Evolutionary conservation across 2,329 filamentous ascomycete genomes (phyloP), one percentile per base, ranked within the genome.

Genomic region (Lizonia empirigonia): DNA sequence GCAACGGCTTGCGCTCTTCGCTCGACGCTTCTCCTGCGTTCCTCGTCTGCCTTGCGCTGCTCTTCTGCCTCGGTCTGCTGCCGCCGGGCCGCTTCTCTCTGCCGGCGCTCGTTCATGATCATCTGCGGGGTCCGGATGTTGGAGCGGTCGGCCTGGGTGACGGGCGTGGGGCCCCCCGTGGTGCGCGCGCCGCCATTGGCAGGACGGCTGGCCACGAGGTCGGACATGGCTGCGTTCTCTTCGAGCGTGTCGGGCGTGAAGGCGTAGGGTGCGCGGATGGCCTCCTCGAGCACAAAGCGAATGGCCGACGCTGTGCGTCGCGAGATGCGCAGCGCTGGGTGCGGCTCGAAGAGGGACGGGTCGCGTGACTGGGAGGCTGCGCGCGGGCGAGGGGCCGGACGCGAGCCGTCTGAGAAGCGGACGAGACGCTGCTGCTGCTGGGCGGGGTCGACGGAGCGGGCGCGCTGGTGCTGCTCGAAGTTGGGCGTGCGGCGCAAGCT

Each of bases 181-280:
- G 78, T 75, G 60, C 81, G 78, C 40, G 80, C 74, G 59, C 83
- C 84, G 62, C 83, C 84, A 79, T 85, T 84, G 63, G 77, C 74
- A 63, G 76, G 75, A 49, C 82, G 80, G 53, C 77, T 81, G 69
- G 85, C 83, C 68, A 84, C 81, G 64, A 96, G 80, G 73, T 96
- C 92, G 63, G 92, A 89, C 92, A 99, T 97, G 67, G 85, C 84
- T 63, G 92, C 90, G 82, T 90, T 88, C 78, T 96, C 90, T 80
- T 99, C 94, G 55, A 87, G 82, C 62, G 87, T 77, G 74, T 96
- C 91, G 19, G 89, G 82, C 7, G 91, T 95, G 75, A 97, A 95
- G 39, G 85, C 79, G 60, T 91, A 83, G 2, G 93, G 91, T 37
- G 87, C 84, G 62, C 92, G 88, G 61, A 97, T 82, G 29, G 90